A percentile compares a stretch with the other conserved stretches of the same genome.
These are phyloP conservation scores for Sphagnum magellanicum DNA, from an alignment of 228 moss, liverwort and hornwort genomes.

Conservation along the genomic window DNA sequence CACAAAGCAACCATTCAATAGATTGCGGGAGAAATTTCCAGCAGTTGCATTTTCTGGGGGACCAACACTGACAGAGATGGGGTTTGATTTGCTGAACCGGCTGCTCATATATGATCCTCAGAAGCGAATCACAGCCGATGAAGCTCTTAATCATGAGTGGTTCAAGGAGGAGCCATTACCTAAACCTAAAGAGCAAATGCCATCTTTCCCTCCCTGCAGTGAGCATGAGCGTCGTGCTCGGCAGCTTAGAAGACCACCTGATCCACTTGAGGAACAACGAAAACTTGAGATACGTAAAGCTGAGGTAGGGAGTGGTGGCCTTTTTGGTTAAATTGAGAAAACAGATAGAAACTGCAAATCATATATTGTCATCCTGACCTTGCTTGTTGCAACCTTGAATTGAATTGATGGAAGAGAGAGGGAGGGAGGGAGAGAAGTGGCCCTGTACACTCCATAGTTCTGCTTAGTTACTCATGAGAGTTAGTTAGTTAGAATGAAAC, in stretches of 20 bases:
- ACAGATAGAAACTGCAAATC: too few relatives aligned
- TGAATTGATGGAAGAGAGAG: too few relatives aligned
- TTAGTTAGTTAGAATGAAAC: too few relatives aligned
- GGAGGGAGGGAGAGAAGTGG: too few relatives aligned
- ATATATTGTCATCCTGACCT: too few relatives aligned
- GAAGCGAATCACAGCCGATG: conserved; percentile 50
- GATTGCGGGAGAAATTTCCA: conserved; percentile 43
- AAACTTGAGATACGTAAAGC: conserved; percentile 46
- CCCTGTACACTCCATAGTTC: too few relatives aligned
- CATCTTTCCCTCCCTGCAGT: conserved; percentile 50
- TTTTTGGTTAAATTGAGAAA: conserved; percentile 22
- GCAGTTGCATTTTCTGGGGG: conserved; percentile 48
- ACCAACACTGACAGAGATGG: conserved; percentile 37
- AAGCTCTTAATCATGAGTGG: conserved; percentile 54
- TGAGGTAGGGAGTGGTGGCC: conserved; percentile 47
- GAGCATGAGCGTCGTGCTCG: conserved; percentile 26
- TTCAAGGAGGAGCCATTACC: conserved; percentile 51
- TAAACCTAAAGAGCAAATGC: conserved; percentile 61
- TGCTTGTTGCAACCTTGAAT: too few relatives aligned
- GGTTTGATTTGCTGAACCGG: conserved; percentile 45
- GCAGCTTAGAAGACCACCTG: too few relatives aligned
- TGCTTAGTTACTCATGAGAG: too few relatives aligned
- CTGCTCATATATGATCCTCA: conserved; percentile 48
- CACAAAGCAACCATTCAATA: conserved; percentile 45
- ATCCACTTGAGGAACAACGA: conserved; percentile 49